Conservation (phyloP, 805 yeast genomes). For the Saccharomyces kudriavzevii region DNA sequence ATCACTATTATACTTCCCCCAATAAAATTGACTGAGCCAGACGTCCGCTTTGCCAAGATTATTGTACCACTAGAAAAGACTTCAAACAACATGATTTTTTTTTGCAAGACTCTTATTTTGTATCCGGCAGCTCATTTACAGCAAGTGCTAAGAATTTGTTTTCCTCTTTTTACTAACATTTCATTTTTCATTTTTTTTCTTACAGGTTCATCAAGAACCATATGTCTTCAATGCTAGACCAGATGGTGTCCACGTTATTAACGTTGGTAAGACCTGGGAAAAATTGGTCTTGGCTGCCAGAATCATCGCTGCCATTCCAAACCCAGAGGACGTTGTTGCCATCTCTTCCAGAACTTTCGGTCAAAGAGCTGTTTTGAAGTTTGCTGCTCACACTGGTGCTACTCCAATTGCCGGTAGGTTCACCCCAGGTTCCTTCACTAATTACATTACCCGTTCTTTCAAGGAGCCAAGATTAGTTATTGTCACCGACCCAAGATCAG, state of each 20-base stretch:
- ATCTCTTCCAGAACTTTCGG: slow-evolving; percentile 99
- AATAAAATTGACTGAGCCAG: neutral
- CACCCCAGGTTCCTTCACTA: slow-evolving; percentile 99
- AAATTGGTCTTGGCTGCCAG: slow-evolving; percentile 94
- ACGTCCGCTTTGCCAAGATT: neutral
- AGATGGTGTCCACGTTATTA: slow-evolving; percentile 98
- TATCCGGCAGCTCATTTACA: neutral
- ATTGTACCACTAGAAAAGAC: no score
- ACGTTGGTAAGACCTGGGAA: slow-evolving; percentile 99
- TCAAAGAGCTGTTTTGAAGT: slow-evolving; percentile 99
- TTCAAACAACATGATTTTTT: neutral
- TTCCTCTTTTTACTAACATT: slow-evolving; percentile 6
- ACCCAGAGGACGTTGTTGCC: slow-evolving; percentile 96
- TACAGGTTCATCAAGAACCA: slow-evolving; percentile 71
- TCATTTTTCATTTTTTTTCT: neutral
- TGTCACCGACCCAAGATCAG: slow-evolving; percentile 99
- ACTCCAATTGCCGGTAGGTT: slow-evolving; percentile 99
- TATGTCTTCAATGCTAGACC: slow-evolving; percentile 97
- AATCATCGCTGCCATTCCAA: slow-evolving; percentile 98
- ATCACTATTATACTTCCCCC: neutral
- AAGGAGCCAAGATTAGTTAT: slow-evolving; percentile 99
- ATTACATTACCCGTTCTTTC: slow-evolving; percentile 99
- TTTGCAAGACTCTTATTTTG: neutral
- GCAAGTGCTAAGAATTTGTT: neutral
- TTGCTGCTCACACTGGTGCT: slow-evolving; percentile 99